Conservation (phyloP, 495 filamentous ascomycete genomes). For the Clavariopsis aquatica region DNA sequence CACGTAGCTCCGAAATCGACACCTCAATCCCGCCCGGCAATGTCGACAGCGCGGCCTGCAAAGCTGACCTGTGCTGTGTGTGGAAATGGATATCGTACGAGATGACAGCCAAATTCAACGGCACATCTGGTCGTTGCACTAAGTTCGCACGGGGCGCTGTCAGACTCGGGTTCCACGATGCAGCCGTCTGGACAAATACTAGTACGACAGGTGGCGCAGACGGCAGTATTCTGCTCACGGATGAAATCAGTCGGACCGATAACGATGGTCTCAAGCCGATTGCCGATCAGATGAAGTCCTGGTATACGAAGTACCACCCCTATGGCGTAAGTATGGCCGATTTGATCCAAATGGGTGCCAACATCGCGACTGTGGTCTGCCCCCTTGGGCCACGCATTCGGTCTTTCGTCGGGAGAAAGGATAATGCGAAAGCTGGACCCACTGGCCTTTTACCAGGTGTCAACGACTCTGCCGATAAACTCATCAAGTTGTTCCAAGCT, state of each 20-base stretch:
- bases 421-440: slow-evolving; percentile 40
- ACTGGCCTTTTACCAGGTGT: slow-evolving; percentile 45
- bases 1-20: slow-evolving; percentile 23
- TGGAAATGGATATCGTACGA: slow-evolving; percentile 40
- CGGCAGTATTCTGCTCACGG: slow-evolving; percentile 35
- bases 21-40: slow-evolving; percentile 20
- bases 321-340: slow-evolving; percentile 40
- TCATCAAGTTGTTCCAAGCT: slow-evolving; percentile 50
- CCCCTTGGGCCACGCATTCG: slow-evolving; percentile 38
- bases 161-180: slow-evolving; percentile 42
- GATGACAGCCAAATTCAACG: slow-evolving; percentile 38
- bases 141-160: slow-evolving; percentile 37
- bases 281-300: slow-evolving; percentile 19
- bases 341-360: slow-evolving; percentile 41
- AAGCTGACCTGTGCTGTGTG: slow-evolving; percentile 35
- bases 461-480: slow-evolving; percentile 38
- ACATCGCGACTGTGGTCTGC: slow-evolving; percentile 36
- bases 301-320: slow-evolving; percentile 36
- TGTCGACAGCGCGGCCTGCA: slow-evolving; percentile 35
- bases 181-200: slow-evolving; percentile 38
- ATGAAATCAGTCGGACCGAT: slow-evolving; percentile 36
- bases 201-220: slow-evolving; percentile 36
- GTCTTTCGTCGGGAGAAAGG: slow-evolving; percentile 47
- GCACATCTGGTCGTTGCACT: slow-evolving; percentile 38
- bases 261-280: slow-evolving; percentile 33